These are phyloP conservation scores for Candida pseudoglaebosa DNA, from an alignment of 805 yeast genomes.

Conservation along the genomic window DNA sequence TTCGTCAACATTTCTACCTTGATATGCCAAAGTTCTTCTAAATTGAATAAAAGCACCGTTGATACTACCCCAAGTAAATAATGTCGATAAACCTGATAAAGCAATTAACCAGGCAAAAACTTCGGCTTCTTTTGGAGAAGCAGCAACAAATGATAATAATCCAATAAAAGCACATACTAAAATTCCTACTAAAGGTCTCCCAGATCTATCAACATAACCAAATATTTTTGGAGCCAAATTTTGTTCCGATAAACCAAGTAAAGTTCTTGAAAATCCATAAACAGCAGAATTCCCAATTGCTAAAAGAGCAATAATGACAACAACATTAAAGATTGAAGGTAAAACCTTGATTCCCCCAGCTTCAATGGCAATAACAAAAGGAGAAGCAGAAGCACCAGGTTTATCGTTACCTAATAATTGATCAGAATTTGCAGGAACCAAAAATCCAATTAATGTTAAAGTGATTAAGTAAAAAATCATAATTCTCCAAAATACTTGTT, in stretches of 20 bases:
- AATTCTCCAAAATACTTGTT: constrained; percentile 41
- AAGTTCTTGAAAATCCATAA: constrained; percentile 40
- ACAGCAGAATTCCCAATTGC: constrained; percentile 43
- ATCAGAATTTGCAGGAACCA: constrained; percentile 30
- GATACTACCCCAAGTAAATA: constrained; percentile 34
- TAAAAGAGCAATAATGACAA: constrained; percentile 37
- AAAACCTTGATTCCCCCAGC: constrained; percentile 38
- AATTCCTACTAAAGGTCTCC: constrained; percentile 39
- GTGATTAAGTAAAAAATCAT: constrained; percentile 38
- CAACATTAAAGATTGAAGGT: constrained; percentile 41
- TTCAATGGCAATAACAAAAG: constrained; percentile 41
- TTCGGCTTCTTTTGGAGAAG: constrained; percentile 31
- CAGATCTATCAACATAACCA: constrained; percentile 35
- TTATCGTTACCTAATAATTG: constrained; percentile 21
- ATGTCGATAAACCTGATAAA: constrained; percentile 31
- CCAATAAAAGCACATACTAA: constrained; percentile 30
- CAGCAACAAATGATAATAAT: constrained; percentile 37
- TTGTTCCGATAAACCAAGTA: constrained; percentile 37
- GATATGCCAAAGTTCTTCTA: constrained; percentile 27
- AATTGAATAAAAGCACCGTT: constrained; percentile 30
- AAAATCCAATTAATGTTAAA: constrained; percentile 35
- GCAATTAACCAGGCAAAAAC: constrained; percentile 37
- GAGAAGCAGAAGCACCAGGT: constrained; percentile 34
- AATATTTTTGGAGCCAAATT: constrained; percentile 35
- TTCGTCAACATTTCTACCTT: constrained; percentile 41